A percentile compares a stretch with the other conserved stretches of the same genome.
phyloP scores from a whole-genome alignment of 2,329 filamentous ascomycete species.

The Talaromyces sp. region DNA sequence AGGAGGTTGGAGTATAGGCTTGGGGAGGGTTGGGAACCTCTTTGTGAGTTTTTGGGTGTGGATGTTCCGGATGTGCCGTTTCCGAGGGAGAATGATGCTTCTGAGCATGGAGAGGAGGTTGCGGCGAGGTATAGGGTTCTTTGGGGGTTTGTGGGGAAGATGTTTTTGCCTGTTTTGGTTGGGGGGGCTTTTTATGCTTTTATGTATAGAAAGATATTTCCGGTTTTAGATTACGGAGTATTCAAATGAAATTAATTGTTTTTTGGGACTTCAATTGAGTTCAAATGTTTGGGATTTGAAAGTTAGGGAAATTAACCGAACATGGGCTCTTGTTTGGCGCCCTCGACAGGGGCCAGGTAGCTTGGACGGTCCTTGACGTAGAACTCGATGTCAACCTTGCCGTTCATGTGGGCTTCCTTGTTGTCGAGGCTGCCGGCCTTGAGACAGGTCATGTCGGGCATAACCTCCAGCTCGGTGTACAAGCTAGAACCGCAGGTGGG shows the following conservation, averaged over 20 bases:
- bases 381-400: slow-evolving; percentile 55
- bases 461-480: slow-evolving; percentile 57
- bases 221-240: no score
- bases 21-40: neutral
- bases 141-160: no score
- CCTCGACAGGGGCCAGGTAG: slow-evolving; percentile 48
- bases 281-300: no score
- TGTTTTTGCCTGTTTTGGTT: no score
- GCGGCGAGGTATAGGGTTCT: neutral
- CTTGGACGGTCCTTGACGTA: slow-evolving; percentile 55
- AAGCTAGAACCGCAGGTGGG: slow-evolving; percentile 54
- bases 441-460: slow-evolving; percentile 54
- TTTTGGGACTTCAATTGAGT: no score
- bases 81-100: neutral
- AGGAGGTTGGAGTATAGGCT: neutral
- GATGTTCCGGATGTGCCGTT: neutral
- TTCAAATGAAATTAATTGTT: no score
- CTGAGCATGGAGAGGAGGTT: neutral
- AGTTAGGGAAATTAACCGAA: slow-evolving; percentile 16
- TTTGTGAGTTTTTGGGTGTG: neutral
- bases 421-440: slow-evolving; percentile 58
- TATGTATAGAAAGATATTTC: no score
- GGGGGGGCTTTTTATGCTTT: no score
- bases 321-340: slow-evolving; percentile 52
- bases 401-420: slow-evolving; percentile 47